A percentile compares a stretch with the other conserved stretches of the same genome.
Conservation (phyloP, 331 rosid species). For the Rhamnella rubrinervis region DNA sequence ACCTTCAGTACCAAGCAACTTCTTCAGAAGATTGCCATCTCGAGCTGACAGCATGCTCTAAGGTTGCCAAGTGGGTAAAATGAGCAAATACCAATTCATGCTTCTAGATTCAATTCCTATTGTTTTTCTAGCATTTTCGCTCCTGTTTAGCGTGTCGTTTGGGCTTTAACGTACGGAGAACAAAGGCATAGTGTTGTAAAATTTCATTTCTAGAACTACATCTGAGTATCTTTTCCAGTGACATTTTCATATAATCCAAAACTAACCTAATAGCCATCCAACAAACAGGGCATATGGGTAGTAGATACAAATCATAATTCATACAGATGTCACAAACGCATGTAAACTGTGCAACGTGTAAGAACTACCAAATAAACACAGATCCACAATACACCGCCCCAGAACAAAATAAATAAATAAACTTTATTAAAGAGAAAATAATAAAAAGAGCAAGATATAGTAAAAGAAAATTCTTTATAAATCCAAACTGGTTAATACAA, state of each 20-base stretch:
- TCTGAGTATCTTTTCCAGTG: not conserved
- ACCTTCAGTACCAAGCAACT: conserved; percentile 51
- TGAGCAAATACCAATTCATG: not conserved
- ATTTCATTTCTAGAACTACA: too few relatives aligned
- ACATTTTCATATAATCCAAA: not conserved
- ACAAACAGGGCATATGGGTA: too few relatives aligned
- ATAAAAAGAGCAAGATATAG: not conserved
- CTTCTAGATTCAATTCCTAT: not conserved
- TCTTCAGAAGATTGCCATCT: conserved; percentile 59
- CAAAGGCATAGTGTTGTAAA: not conserved
- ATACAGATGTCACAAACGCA: too few relatives aligned
- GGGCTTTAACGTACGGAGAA: not conserved
- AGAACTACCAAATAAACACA: too few relatives aligned
- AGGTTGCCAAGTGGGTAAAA: not conserved
- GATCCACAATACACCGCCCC: too few relatives aligned
- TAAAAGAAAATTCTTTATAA: conserved; percentile 6
- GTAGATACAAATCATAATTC: too few relatives aligned
- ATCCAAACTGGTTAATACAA: conserved; percentile 7
- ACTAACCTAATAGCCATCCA: too few relatives aligned
- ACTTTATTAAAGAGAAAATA: not conserved
- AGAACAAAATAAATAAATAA: too few relatives aligned
- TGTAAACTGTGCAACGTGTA: too few relatives aligned
- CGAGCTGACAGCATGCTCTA: conserved; percentile 54
- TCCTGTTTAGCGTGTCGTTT: not conserved
- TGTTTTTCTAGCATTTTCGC: not conserved